Percentiles rank a stretch among this genome's conserved stretches.
phyloP scores from a whole-genome alignment of 305 asterid species.

The Plantago coronopus region DNA sequence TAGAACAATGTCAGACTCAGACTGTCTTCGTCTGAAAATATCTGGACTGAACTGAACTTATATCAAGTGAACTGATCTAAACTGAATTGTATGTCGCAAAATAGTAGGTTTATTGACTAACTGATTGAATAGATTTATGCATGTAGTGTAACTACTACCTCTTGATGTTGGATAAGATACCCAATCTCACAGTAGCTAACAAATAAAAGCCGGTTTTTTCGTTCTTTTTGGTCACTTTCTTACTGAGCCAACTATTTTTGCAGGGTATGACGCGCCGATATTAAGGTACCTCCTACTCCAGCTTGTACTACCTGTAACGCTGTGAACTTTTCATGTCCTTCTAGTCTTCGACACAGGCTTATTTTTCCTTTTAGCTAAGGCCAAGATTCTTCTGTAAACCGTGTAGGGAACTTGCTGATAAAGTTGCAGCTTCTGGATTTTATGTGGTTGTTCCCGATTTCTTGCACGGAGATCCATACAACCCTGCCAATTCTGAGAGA shows the following conservation, averaged over 20 bases:
- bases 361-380: background rate
- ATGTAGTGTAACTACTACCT: no score
- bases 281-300: slow-evolving; percentile 41
- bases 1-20: no score
- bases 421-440: slow-evolving; percentile 59
- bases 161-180: no score
- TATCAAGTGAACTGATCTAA: no score
- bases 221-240: slow-evolving; percentile 4
- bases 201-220: no score
- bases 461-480: slow-evolving; percentile 50
- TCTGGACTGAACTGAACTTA: no score
- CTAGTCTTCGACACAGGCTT: no score
- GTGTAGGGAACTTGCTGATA: slow-evolving; percentile 64
- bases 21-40: no score
- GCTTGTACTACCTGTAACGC: slow-evolving; percentile 2
- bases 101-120: no score
- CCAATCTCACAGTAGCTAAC: no score
- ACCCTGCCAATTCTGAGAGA: slow-evolving; percentile 32
- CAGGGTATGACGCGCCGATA: slow-evolving; percentile 63
- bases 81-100: no score
- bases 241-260: slow-evolving; percentile 18
- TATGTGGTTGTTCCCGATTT: slow-evolving; percentile 69
- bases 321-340: background rate
- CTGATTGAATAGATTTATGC: no score
- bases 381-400: slow-evolving; percentile 3